A percentile compares a stretch with the other conserved stretches of the same genome.
These are phyloP conservation scores for Daldinia sp. DNA, from an alignment of 2,329 filamentous ascomycete genomes.

Conservation along the genomic window DNA sequence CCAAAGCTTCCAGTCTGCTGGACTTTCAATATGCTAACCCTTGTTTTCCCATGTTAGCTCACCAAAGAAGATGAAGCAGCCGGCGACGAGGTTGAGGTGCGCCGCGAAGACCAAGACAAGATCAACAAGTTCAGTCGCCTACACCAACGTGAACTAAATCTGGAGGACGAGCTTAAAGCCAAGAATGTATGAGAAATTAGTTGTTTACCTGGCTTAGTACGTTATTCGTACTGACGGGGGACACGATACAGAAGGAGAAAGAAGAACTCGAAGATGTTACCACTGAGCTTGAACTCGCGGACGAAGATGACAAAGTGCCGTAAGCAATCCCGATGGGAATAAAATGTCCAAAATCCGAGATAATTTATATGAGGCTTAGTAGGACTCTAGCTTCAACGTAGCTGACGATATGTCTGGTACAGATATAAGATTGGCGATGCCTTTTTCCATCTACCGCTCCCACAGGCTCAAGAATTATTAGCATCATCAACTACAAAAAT, in stretches of 20 bases:
- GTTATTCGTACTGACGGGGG: slow-evolving; percentile 35
- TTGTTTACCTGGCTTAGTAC: neutral
- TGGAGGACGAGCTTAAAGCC: slow-evolving; percentile 81
- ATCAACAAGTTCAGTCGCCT: slow-evolving; percentile 98
- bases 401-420: slow-evolving; percentile 28
- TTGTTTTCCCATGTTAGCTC: slow-evolving; percentile 64
- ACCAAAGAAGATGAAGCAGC: slow-evolving; percentile 90
- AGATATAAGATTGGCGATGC: slow-evolving; percentile 98
- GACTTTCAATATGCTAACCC: slow-evolving; percentile 18
- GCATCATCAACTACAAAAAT: slow-evolving; percentile 74
- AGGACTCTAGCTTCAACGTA: neutral
- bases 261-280: slow-evolving; percentile 95
- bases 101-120: slow-evolving; percentile 96
- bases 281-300: slow-evolving; percentile 89
- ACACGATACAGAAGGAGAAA: slow-evolving; percentile 82
- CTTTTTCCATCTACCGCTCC: slow-evolving; percentile 85
- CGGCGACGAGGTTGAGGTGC: slow-evolving; percentile 88
- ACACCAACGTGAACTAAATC: slow-evolving; percentile 80
- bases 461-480: slow-evolving; percentile 88
- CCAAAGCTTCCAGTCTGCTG: neutral
- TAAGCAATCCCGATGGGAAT: slow-evolving; percentile 60
- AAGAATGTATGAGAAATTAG: slow-evolving; percentile 69
- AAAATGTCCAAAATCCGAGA: neutral
- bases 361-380: neutral
- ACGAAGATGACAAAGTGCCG: slow-evolving; percentile 94